These are phyloP conservation scores for Cryphonectria parasitica DNA, from an alignment of 2,329 filamentous ascomycete species.

Conservation along the genomic window DNA sequence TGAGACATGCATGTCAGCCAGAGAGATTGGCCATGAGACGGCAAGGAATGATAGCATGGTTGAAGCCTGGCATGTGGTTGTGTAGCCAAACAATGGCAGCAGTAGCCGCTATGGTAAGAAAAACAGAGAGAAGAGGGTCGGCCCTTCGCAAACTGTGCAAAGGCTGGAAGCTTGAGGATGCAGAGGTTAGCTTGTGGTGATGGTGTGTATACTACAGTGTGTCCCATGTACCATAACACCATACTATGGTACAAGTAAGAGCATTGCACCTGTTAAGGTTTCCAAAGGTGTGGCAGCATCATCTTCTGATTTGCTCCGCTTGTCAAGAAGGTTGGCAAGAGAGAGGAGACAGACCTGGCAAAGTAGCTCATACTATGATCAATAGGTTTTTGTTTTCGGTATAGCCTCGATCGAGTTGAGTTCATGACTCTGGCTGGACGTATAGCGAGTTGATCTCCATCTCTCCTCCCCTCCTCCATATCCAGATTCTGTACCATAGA, in stretches of 20 bases:
- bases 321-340: not conserved
- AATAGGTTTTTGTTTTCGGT: not conserved
- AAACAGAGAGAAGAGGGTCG: not conserved
- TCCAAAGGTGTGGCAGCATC: not conserved
- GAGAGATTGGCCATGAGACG: conserved; percentile 1
- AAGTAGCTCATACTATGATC: not conserved
- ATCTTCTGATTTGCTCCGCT: not conserved
- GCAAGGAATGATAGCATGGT: not conserved
- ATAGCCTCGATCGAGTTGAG: not conserved
- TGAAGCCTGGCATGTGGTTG: not conserved
- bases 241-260: not conserved
- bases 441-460: too few species aligned
- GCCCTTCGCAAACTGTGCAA: not conserved
- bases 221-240: too few species aligned
- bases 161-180: not conserved
- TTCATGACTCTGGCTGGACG: not conserved
- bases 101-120: not conserved
- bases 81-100: not conserved
- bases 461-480: not conserved
- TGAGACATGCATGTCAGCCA: conserved; percentile 13
- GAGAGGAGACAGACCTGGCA: not conserved
- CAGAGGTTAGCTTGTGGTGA: not conserved
- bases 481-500: not conserved
- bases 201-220: not conserved
- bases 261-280: not conserved